A percentile compares a stretch with the other conserved stretches of the same genome.
These are phyloP conservation scores for Peronospora belbahrii DNA, from an alignment of 352 stramenopile genomes.

Conservation along the genomic window DNA sequence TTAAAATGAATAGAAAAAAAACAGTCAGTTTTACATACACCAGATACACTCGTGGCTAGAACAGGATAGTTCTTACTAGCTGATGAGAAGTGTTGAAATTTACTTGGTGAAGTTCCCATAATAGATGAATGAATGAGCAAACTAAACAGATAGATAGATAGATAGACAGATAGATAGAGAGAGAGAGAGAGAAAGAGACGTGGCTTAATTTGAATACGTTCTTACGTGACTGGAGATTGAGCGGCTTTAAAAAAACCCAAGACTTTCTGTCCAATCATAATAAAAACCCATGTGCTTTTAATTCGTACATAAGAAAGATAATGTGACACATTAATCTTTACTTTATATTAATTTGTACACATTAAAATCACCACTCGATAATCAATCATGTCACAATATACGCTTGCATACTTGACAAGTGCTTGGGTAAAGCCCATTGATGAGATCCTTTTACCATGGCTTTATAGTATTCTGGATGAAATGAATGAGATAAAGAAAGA, in stretches of 20 bases:
- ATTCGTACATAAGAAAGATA: slow-evolving; percentile 10
- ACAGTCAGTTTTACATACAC: slow-evolving; percentile 34
- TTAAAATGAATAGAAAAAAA: not conserved
- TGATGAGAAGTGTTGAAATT: slow-evolving; percentile 15
- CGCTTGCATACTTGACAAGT: slow-evolving; percentile 37
- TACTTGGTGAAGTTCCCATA: slow-evolving; percentile 53
- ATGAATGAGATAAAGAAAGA: slow-evolving; percentile 5
- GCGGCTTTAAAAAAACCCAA: slow-evolving; percentile 18
- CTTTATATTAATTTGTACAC: no score
- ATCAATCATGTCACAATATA: slow-evolving; percentile 29
- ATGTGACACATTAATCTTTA: slow-evolving; percentile 10
- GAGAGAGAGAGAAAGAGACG: slow-evolving; percentile 3
- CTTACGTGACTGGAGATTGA: slow-evolving; percentile 31
- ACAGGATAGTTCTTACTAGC: slow-evolving; percentile 37
- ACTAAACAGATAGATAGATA: no score
- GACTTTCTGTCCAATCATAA: slow-evolving; percentile 13
- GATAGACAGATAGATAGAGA: not conserved
- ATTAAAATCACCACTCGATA: no score
- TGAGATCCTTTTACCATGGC: slow-evolving; percentile 15
- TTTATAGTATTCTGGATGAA: slow-evolving; percentile 9
- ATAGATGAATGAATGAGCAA: slow-evolving; percentile 1
- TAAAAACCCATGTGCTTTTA: no score
- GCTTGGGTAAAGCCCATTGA: slow-evolving; percentile 37
- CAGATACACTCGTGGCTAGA: slow-evolving; percentile 54
- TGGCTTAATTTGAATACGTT: slow-evolving; percentile 13